A percentile compares a stretch with the other conserved stretches of the same genome.
phyloP scores from a whole-genome alignment of 768 basidiomycete genomes.

The Botryobasidium botryosum region DNA sequence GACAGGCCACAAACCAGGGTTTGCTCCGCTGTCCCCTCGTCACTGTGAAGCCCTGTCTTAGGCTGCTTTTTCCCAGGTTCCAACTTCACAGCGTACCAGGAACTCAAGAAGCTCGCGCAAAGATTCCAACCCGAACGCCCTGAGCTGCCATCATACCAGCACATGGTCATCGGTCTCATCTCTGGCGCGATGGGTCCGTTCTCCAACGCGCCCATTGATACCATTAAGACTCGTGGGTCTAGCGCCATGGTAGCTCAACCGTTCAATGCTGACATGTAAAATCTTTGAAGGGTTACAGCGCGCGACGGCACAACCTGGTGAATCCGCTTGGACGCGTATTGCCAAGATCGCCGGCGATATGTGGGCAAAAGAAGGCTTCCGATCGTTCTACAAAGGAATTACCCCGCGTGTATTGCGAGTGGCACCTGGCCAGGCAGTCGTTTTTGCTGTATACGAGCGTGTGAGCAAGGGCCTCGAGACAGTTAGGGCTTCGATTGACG shows the following conservation, averaged over 20 bases:
- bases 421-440: conserved; percentile 87
- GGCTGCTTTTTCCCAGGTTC: conserved; percentile 39
- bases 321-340: conserved; percentile 66
- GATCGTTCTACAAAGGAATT: conserved; percentile 96
- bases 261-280: conserved; percentile 3
- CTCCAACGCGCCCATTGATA: conserved; percentile 91
- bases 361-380: conserved; percentile 79
- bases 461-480: conserved; percentile 61
- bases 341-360: conserved; percentile 70
- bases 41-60: not conserved
- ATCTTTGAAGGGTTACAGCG: conserved; percentile 57
- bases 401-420: conserved; percentile 92
- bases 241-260: not conserved
- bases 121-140: conserved; percentile 56
- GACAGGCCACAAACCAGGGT: conserved; percentile 98
- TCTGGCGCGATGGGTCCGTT: conserved; percentile 98
- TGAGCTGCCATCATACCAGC: conserved; percentile 86
- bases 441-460: conserved; percentile 93
- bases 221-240: conserved; percentile 78
- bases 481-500: conserved; percentile 33
- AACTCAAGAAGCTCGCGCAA: conserved; percentile 75
- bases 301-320: conserved; percentile 51
- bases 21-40: not conserved
- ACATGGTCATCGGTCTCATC: conserved; percentile 86
- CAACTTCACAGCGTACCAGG: conserved; percentile 97